Evolutionary conservation across 2,329 filamentous ascomycete species (phyloP), one percentile per base, ranked within the genome.

Genomic region (Fusarium goolgardi): DNA sequence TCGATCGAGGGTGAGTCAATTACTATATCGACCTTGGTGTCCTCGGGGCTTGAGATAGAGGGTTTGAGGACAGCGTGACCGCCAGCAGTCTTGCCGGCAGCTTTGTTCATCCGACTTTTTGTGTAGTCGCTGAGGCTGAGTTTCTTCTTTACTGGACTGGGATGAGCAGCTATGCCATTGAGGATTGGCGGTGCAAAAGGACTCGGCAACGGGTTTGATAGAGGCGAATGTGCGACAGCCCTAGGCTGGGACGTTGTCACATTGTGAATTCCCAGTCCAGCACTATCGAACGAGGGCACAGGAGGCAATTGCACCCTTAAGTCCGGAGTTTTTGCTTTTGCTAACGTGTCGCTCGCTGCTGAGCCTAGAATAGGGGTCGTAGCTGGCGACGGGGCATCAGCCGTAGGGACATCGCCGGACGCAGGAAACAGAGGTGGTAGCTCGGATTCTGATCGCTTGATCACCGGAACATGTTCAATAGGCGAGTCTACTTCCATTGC

Each of bases 61-160:
- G 79, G 71, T 58, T 79, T 81, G 21, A 77, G 64, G 18, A 76
- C 46, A 18, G 73, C 65, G 35, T 69, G 66, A 3, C 73, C 75
- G 5, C 72, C 72, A 4, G 72, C 59, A 12, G 75, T 69, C 54
- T 81, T 71, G 74, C 70, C 82, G 4, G 83, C 82, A 5, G 82
- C 83, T 73, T 87, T 89, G 71, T 84, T 85, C 78, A 84, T 81
- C 51, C 85, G 81, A 66, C 84, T 86, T 75, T 86, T 88, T 11
- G 82, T 86, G 71, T 91, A 91, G 72, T 90, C 88, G 71, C 87
- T 90, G 3, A 90, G 76, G 65, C 86, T 90, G 37, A 91, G 78
- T 76, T 90, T 90, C 81, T 91, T 90, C 78, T 89, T 90, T 32
- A 88, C 80, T 4, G 88, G 88, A 65, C 86, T 90, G 4, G 86